Base-by-base conservation (phyloP, 139 green algal species). In the Closterium sp. region DNA sequence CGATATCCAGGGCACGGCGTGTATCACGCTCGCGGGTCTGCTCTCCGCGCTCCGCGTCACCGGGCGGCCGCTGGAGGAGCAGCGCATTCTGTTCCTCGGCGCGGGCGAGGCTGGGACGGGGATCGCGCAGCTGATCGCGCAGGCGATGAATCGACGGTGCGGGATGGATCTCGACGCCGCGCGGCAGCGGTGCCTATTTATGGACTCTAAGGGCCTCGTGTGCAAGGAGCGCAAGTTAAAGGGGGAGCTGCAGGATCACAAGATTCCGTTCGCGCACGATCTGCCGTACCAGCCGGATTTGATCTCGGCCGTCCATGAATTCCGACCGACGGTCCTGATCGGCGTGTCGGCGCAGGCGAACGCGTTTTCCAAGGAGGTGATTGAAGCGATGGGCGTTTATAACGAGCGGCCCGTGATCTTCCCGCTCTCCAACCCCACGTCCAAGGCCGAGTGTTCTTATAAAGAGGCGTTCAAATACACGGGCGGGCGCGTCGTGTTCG, bases 1-100 rank as follows among this genome's bases (percentile, higher is more conserved):
- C 90, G 97, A 99, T 89, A 99, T 99, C 42, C 97, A 98, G 93
- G 97, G 96, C 85, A 99, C 97, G 0, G 97, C 97, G 0, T 95
- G 94, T 92, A 97, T 99, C 70, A 96, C 96, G 3, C 92, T 98
- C 79, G 96, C 97, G n/a, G 97, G 96, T 0, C 22, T 99, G 62
- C 95, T 98, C 34, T 94, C 93, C 0, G 96, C 96, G 21, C 94
- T 97, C 86, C 91, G 96, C 6, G 94, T 95, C 28, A 96, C 92
- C 2, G 94, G 87, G 85, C 91, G 30, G 34, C 85, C 32, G 28
- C 93, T 97, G 30, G 34, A 85, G 22, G 94, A 97, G 6, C 96
- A 97, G 92, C 92, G 91, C 7, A 87, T 98, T 6, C 89, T 98
- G 22, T 98, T 98, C 50, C 92, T 96, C 62, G 97, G 97, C 27